Conservation (phyloP, 2,329 filamentous ascomycete genomes). For the Trichoderma semiorbis region DNA sequence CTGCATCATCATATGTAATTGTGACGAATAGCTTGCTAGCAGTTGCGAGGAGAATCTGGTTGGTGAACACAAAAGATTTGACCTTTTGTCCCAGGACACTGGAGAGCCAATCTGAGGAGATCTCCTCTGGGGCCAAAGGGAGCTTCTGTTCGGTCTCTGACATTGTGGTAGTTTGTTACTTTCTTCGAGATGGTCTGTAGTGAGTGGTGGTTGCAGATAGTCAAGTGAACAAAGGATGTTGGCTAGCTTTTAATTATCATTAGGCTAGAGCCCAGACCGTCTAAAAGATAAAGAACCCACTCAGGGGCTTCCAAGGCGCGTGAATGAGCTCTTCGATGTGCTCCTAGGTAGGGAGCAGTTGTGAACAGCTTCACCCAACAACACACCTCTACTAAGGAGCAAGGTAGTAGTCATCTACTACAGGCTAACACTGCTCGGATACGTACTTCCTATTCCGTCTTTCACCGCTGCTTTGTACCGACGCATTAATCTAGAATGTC, state of each 20-base stretch:
- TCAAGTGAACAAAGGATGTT: neutral
- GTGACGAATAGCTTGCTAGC: slow-evolving; percentile 4
- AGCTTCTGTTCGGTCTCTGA: neutral
- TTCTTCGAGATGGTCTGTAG: neutral
- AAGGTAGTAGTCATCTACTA: neutral
- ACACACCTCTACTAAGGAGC: neutral
- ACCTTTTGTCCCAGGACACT: neutral
- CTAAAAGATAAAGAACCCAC: neutral
- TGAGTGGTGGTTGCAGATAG: neutral
- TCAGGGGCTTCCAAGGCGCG: neutral
- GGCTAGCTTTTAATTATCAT: neutral
- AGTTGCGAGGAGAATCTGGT: neutral
- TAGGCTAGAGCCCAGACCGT: neutral
- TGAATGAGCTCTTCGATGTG: neutral
- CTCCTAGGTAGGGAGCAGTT: neutral
- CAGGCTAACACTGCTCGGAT: neutral
- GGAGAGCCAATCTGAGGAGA: neutral
- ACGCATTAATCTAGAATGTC: neutral
- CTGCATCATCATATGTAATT: neutral
- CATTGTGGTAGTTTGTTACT: neutral
- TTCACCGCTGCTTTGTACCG: slow-evolving; percentile 1
- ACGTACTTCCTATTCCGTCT: neutral
- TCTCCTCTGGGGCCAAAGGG: neutral
- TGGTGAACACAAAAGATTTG: neutral
- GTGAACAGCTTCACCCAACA: neutral